phyloP scores from a whole-genome alignment of 768 basidiomycete genomes.

The Auricularia heimuer region DNA sequence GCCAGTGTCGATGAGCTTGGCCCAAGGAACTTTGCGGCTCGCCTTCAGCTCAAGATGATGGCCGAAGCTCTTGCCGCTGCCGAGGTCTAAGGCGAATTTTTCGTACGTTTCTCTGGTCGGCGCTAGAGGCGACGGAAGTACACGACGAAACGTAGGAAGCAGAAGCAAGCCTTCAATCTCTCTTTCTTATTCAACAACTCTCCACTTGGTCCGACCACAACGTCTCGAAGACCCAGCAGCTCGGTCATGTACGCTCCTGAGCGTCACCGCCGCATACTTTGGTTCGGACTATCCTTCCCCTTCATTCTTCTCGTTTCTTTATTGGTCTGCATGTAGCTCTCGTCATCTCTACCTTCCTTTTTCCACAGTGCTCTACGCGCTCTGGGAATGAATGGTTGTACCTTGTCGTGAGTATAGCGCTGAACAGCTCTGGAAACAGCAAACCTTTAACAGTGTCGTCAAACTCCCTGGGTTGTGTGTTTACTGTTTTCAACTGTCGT shows the following conservation, averaged over 20 bases:
- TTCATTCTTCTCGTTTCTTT: too few species aligned
- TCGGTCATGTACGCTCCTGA: background rate
- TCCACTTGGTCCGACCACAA: background rate
- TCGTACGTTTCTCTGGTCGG: background rate
- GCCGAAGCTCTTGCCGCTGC: background rate
- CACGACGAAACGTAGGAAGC: background rate
- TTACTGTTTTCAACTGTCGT: too few species aligned
- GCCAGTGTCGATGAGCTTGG: conserved; percentile 79
- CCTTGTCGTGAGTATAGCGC: background rate
- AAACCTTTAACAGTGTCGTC: too few species aligned
- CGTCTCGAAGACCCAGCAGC: background rate
- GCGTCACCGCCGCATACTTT: background rate
- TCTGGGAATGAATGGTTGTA: background rate
- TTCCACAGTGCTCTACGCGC: background rate
- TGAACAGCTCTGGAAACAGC: background rate
- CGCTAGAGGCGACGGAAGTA: background rate
- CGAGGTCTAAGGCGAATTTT: background rate
- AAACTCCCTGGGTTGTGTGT: too few species aligned
- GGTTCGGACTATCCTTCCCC: background rate
- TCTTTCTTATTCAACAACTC: background rate
- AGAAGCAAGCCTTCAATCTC: background rate
- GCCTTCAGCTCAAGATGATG: conserved; percentile 40
- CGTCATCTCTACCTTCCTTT: background rate
- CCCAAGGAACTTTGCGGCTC: conserved; percentile 80
- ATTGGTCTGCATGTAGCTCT: too few species aligned